phyloP scores from a whole-genome alignment of 257 asterid species.

The Solanum paucissectum region DNA sequence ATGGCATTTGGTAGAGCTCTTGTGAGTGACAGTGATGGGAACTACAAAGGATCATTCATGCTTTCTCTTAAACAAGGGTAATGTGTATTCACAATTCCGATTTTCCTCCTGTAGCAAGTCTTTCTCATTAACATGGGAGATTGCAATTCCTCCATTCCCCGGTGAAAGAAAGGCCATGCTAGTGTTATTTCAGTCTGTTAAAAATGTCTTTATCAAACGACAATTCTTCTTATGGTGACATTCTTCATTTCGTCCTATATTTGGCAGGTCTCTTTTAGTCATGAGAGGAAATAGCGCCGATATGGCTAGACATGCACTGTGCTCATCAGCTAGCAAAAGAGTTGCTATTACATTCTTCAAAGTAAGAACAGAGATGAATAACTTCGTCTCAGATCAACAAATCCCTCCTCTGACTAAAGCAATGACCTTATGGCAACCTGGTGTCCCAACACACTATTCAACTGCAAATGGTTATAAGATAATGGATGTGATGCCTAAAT shows the following conservation, averaged over 20 bases:
- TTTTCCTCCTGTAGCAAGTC: background rate
- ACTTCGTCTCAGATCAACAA: slow-evolving; percentile 11
- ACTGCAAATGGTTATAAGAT: slow-evolving; percentile 16
- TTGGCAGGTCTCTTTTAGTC: slow-evolving; percentile 68
- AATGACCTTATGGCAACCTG: slow-evolving; percentile 78
- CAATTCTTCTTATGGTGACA: background rate
- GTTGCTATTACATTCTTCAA: slow-evolving; percentile 73
- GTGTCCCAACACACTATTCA: slow-evolving; percentile 32
- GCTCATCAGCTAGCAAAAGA: slow-evolving; percentile 74
- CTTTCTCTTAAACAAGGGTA: slow-evolving; percentile 85
- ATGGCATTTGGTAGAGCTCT: slow-evolving; percentile 95
- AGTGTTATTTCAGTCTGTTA: background rate
- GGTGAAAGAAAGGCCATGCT: background rate
- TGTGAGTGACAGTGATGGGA: slow-evolving; percentile 65
- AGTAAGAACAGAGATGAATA: slow-evolving; percentile 43
- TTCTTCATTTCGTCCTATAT: background rate
- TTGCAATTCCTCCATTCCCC: background rate
- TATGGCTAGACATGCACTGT: slow-evolving; percentile 84
- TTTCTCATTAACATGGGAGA: background rate
- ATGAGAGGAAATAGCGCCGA: slow-evolving; percentile 95
- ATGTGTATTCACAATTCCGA: slow-evolving; percentile 4
- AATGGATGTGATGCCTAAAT: slow-evolving; percentile 20
- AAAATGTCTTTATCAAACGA: background rate
- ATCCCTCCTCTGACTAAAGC: slow-evolving; percentile 25
- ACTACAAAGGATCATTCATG: slow-evolving; percentile 73